Evolutionary conservation across 139 green algal genomes (phyloP), one percentile per base, ranked within the genome.

Genomic region (Chlamydomonas sphaeroides): DNA sequence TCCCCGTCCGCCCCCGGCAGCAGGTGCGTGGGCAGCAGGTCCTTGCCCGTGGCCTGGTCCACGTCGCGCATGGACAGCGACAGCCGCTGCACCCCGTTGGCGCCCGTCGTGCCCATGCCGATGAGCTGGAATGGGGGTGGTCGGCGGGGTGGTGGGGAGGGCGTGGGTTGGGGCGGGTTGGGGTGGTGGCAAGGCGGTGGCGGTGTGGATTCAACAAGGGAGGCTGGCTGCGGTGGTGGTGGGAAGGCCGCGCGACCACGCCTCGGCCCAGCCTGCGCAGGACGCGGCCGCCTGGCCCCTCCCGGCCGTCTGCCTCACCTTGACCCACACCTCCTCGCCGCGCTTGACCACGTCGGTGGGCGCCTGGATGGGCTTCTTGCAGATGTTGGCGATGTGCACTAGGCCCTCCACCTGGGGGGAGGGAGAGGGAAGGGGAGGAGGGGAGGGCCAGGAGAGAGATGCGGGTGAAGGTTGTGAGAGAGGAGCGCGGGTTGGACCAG

Each of bases 11-110:
- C 74, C 15, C 74, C 74, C 7, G 74, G 74, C 74, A 83, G 76
- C 76, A 83, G 80, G 41, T 68, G 57, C 25, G 94, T 83, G 48
- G 76, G 94, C 61, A 95, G 72, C 81, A 98, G 83, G 83, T 98
- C 78, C 66, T 78, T 78, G 72, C 67, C 75, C 26, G 89, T 98
- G 15, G 85, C 87, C 81, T 99, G 97, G 92, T 99, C 96, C 56
- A 99, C 97, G 73, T 99, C 97, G 0, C 93, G 85, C 92, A 99
- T 98, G 67, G 86, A 94, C 28, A 99, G 90, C 1, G 89, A 90
- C 32, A 99, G 81, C 20, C 93, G 90, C 73, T 94, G 90, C 21
- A 87, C 80, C 7, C 63, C 77, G 36, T 63, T 84, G 51, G 70
- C 75, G 71, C 45, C 63, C 62, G 61, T 48, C 38, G 28, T 68